These are phyloP conservation scores for Phytopythium mirpurense DNA, from an alignment of 352 stramenopile genomes.

Conservation along the genomic window DNA sequence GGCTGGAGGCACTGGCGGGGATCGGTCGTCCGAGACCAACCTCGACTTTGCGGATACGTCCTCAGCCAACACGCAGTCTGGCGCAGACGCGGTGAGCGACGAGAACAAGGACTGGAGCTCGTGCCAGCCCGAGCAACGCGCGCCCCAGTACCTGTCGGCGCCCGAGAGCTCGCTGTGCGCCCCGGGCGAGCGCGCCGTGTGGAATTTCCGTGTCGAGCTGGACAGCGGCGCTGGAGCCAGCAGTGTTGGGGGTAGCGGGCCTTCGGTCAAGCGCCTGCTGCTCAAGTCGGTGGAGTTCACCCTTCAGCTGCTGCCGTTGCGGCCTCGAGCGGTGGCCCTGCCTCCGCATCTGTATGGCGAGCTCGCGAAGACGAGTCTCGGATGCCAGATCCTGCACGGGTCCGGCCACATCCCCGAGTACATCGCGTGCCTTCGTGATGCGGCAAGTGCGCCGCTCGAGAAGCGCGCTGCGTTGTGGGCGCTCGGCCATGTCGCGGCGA, in stretches of 20 bases:
- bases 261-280: slow-evolving; percentile 56
- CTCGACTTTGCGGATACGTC: slow-evolving; percentile 66
- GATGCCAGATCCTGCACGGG: slow-evolving; percentile 73
- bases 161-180: slow-evolving; percentile 76
- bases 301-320: slow-evolving; percentile 73
- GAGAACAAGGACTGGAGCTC: slow-evolving; percentile 89
- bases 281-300: slow-evolving; percentile 90
- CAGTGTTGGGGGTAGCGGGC: slow-evolving; percentile 23
- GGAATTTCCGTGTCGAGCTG: slow-evolving; percentile 89
- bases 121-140: slow-evolving; percentile 78
- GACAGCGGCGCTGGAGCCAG: slow-evolving; percentile 32
- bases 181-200: slow-evolving; percentile 77
- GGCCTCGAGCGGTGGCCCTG: slow-evolving; percentile 70
- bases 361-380: slow-evolving; percentile 76
- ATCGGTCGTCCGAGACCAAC: slow-evolving; percentile 67
- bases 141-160: slow-evolving; percentile 51
- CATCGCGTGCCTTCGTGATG: slow-evolving; percentile 73
- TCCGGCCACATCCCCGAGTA: slow-evolving; percentile 84
- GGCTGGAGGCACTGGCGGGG: slow-evolving; percentile 19
- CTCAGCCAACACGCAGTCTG: slow-evolving; percentile 16
- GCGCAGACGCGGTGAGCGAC: slow-evolving; percentile 53
- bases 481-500: slow-evolving; percentile 77
- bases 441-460: slow-evolving; percentile 76
- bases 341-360: slow-evolving; percentile 84
- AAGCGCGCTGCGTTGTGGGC: slow-evolving; percentile 84